Conservation (phyloP, 176 grass and related monocot species). For the Rhynchospora tenuis region DNA sequence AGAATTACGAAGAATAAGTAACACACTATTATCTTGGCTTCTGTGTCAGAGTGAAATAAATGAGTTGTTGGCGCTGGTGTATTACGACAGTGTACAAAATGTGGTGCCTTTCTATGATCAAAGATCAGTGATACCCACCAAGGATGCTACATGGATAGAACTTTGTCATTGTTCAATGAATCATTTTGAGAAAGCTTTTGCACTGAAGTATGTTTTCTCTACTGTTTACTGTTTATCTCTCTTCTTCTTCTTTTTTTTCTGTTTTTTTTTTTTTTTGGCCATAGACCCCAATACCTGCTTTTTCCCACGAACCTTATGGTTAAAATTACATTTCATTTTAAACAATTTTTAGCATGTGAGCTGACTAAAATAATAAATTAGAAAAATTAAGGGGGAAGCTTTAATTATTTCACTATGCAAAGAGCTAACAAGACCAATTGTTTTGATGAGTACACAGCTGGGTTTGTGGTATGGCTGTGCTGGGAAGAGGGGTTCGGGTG, state of each 20-base stretch:
- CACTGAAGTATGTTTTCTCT: conserved; percentile 50
- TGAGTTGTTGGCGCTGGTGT: conserved; percentile 91
- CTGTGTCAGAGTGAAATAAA: conserved; percentile 64
- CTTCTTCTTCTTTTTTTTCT: conserved; percentile 23
- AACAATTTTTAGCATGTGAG: conserved; percentile 2
- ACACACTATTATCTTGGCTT: neutral
- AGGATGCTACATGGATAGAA: conserved; percentile 71
- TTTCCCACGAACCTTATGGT: neutral
- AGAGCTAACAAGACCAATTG: neutral
- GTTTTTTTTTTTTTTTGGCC: conserved; percentile 12
- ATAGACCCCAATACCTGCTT: neutral
- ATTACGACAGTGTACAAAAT: conserved; percentile 91
- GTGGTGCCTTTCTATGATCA: conserved; percentile 99
- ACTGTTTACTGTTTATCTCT: too few relatives aligned
- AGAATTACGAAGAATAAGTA: neutral
- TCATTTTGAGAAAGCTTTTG: conserved; percentile 91
- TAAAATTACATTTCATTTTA: neutral
- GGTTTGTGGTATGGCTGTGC: too few relatives aligned
- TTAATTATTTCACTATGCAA: neutral
- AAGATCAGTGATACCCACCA: conserved; percentile 70
- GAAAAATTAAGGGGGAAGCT: neutral
- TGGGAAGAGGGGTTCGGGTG: neutral
- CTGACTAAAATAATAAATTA: conserved; percentile 11
- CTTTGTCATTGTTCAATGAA: conserved; percentile 84
- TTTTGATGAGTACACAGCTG: neutral